A percentile compares a stretch with the other conserved stretches of the same genome.
Evolutionary conservation across 139 green algal species (phyloP).

Genomic region (Dunaliella sp.): DNA sequence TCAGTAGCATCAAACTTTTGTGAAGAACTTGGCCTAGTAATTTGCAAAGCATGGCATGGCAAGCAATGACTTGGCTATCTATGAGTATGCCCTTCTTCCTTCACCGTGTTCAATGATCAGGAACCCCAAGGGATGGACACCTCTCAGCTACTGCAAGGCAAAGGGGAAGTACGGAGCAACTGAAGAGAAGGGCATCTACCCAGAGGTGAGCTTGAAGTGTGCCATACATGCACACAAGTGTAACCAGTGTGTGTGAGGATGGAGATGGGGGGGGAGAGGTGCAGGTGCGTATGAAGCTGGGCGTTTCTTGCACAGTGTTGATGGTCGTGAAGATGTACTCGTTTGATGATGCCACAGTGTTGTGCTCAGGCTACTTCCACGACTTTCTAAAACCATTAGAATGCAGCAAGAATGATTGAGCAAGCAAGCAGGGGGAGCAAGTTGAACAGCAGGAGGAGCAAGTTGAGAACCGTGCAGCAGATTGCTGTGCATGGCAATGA

Average conservation of each 20-base stretch:
- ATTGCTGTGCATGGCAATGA: no score
- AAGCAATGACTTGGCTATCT: no score
- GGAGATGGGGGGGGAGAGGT: neutral
- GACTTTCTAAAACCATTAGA: neutral
- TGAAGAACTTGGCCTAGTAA: no score
- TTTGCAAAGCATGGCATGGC: no score
- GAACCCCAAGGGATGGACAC: conserved; percentile 69
- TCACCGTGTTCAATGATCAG: no score
- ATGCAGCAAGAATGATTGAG: no score
- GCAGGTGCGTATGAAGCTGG: no score
- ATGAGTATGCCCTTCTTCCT: no score
- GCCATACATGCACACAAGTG: neutral
- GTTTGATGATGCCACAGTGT: neutral
- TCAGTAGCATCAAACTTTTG: no score
- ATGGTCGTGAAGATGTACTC: neutral
- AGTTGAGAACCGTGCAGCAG: no score
- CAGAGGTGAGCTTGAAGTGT: conserved; percentile 65
- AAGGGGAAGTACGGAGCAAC: conserved; percentile 94
- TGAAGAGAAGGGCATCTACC: conserved; percentile 94
- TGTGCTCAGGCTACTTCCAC: neutral
- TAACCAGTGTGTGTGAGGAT: neutral
- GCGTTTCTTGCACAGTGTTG: neutral
- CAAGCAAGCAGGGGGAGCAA: no score
- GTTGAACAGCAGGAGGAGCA: no score
- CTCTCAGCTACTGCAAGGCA: conserved; percentile 83